Evolutionary conservation across 352 stramenopile species (phyloP).

Genomic region (Phytopythium boreale): DNA sequence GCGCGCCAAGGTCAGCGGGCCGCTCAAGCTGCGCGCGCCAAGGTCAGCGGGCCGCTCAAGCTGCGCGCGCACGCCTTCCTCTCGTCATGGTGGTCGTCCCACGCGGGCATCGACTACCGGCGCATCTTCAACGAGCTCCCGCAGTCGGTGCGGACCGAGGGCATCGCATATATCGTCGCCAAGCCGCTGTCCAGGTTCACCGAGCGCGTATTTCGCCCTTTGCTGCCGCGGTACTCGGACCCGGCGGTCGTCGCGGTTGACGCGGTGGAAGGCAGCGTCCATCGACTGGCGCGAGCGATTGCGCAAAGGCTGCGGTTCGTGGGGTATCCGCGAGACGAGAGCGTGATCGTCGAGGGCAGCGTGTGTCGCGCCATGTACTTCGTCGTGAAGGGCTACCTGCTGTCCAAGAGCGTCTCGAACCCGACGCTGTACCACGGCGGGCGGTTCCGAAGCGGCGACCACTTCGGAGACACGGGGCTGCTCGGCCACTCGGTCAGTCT

Average conservation of each 20-base stretch:
- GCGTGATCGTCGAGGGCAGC: conserved; percentile 54
- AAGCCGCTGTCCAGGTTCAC: conserved; percentile 44
- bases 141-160: conserved; percentile 46
- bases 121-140: conserved; percentile 51
- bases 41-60: conserved; percentile 36
- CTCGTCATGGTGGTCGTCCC: conserved; percentile 55
- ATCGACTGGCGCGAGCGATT: conserved; percentile 36
- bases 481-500: conserved; percentile 54
- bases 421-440: conserved; percentile 39
- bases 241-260: background rate
- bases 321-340: conserved; percentile 55
- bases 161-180: conserved; percentile 34
- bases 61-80: conserved; percentile 40
- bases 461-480: conserved; percentile 52
- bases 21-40: conserved; percentile 35
- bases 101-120: conserved; percentile 56
- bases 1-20: conserved; percentile 33
- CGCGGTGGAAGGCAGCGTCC: conserved; percentile 9
- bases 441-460: conserved; percentile 45
- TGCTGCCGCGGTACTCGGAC: conserved; percentile 17
- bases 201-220: conserved; percentile 34
- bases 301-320: conserved; percentile 57
- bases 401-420: conserved; percentile 49
- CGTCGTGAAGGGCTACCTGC: conserved; percentile 52
- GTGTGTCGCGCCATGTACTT: conserved; percentile 70